Evolutionary conservation across 1,284 basidiomycete species (phyloP), one percentile per base, ranked within the genome.

Genomic region (Mycosarcoma mackinlayi): DNA sequence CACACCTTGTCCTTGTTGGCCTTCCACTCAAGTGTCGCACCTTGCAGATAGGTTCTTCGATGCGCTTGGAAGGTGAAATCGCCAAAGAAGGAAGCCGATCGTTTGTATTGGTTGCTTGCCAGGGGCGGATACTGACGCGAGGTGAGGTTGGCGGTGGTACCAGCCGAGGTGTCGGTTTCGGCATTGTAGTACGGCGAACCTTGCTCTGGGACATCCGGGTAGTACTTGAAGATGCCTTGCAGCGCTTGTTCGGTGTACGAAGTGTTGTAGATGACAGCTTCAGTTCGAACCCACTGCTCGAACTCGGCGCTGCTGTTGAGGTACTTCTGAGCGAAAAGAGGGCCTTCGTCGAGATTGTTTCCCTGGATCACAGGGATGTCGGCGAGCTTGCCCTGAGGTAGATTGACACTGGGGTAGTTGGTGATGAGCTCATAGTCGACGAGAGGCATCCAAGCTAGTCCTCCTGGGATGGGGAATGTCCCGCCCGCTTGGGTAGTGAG

Each of bases 311-410:
- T 45, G 40, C 16, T 61, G 47, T 60, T 60, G 52, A 62, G 65
- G 10, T 45, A 24, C 21, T 55, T 46, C 34, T 49, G 46, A 1
- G 41, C 51, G 21, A 74, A 72, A 4, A 58, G 41, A 0, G 74
- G 46, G 4, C 74, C 74, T 51, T 71, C 71, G 45, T 76, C 62
- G 33, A 71, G 44, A 27, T 48, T 56, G 60, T 73, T 65, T 11
- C 67, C 67, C 16, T 51, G 53, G 28, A 76, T 73, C 31, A 76
- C 40, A 24, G 73, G 71, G 24, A 76, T 63, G 28, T 63, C 55
- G 16, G 67, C 61, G 1, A 73, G 52, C 40, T 63, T 59, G 6
- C 70, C 66, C 16, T 60, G 34, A 3, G 52, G 33, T 2, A 73
- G 47, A 28, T 63, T 57, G 38, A 56, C 23, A 28, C 28, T 46